Conservation (phyloP, 306 rosid species). For the Phaseolus lunatus region DNA sequence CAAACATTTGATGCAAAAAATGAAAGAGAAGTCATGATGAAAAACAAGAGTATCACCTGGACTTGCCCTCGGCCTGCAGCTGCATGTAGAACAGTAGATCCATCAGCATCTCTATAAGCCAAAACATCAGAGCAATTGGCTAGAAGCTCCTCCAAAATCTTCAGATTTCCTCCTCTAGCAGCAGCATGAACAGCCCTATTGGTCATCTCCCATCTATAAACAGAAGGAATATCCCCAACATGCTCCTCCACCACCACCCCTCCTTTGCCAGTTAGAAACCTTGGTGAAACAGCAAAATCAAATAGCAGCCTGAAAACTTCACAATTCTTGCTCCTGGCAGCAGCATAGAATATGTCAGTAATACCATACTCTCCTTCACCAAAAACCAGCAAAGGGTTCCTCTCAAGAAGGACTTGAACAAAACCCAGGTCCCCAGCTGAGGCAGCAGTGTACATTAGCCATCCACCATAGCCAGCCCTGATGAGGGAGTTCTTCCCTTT, state of each 20-base stretch:
- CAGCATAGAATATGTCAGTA: conserved; percentile 53
- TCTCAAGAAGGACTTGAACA: conserved; percentile 52
- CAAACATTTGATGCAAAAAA: conserved; percentile 11
- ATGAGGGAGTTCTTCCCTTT: conserved; percentile 77
- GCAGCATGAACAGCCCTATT: conserved; percentile 95
- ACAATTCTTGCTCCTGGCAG: conserved; percentile 53
- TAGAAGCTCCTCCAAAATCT: conserved; percentile 77
- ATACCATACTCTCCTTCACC: conserved; percentile 57
- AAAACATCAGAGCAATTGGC: conserved; percentile 70
- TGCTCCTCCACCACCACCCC: conserved; percentile 68
- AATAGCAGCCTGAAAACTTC: conserved; percentile 51
- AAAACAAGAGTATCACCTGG: conserved; percentile 64
- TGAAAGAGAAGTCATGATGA: neutral
- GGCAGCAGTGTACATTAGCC: conserved; percentile 98
- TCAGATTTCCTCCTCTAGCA: conserved; percentile 89
- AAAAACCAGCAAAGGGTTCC: conserved; percentile 51
- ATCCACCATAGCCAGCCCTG: conserved; percentile 88
- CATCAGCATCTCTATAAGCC: conserved; percentile 82
- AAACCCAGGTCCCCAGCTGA: conserved; percentile 87
- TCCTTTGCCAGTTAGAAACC: conserved; percentile 62
- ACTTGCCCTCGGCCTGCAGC: conserved; percentile 95
- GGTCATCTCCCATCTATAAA: conserved; percentile 84
- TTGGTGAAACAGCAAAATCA: conserved; percentile 81
- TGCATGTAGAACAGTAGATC: conserved; percentile 86
- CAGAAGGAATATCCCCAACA: conserved; percentile 71